Conservation (phyloP, 2,329 filamentous ascomycete genomes). For the Microdochium nivale region DNA sequence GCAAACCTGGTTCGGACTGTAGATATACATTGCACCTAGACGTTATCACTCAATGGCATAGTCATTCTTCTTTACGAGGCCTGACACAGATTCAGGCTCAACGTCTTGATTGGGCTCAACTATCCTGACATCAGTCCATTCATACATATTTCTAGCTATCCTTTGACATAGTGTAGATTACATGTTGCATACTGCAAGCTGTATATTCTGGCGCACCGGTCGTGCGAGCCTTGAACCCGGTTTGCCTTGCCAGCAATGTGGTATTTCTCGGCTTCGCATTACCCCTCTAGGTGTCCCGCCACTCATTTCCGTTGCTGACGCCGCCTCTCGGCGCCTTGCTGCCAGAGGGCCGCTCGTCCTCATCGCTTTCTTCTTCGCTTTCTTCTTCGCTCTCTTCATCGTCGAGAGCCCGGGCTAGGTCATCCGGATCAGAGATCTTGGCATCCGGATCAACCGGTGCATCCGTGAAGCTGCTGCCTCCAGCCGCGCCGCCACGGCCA, state of each 20-base stretch:
- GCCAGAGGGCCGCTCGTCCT: background rate
- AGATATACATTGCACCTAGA: too few relatives aligned
- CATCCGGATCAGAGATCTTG: slow-evolving; percentile 59
- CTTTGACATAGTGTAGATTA: too few relatives aligned
- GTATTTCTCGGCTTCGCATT: background rate
- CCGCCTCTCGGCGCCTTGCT: background rate
- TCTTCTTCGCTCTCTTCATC: slow-evolving; percentile 46
- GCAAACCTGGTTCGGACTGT: too few relatives aligned
- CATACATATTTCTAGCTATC: too few relatives aligned
- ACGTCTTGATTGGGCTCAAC: too few relatives aligned
- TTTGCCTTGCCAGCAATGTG: background rate
- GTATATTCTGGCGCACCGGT: too few relatives aligned
- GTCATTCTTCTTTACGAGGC: too few relatives aligned
- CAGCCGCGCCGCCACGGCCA: slow-evolving; percentile 26
- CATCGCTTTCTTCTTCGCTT: slow-evolving; percentile 19
- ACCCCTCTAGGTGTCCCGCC: slow-evolving; percentile 1
- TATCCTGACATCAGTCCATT: too few relatives aligned
- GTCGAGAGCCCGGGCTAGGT: slow-evolving; percentile 50
- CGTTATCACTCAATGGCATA: too few relatives aligned
- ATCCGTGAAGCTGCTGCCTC: slow-evolving; percentile 33
- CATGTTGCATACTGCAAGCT: too few relatives aligned
- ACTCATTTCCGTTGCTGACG: slow-evolving; percentile 4
- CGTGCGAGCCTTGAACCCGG: background rate
- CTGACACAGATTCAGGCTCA: too few relatives aligned
- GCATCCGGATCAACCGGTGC: slow-evolving; percentile 50